A percentile compares a stretch with the other conserved stretches of the same genome.
phyloP scores from a whole-genome alignment of 306 rosid genomes.

The Erythrophleum fordii region DNA sequence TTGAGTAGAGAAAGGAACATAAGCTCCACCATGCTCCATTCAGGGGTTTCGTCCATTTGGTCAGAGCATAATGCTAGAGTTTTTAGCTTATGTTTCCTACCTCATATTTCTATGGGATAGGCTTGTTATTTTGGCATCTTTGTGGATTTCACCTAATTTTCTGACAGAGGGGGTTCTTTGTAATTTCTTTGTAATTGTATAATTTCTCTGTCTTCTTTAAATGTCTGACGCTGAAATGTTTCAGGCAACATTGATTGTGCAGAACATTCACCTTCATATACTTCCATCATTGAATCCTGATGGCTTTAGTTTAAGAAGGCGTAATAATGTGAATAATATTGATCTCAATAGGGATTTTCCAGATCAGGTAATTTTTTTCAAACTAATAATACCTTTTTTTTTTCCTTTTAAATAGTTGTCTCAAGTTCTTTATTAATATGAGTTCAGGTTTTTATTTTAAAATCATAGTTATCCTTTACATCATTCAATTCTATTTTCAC shows the following conservation, averaged over 20 bases:
- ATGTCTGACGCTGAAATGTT: conserved; percentile 36
- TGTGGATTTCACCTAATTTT: not conserved
- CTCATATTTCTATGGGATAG: not conserved
- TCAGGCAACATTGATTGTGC: conserved; percentile 81
- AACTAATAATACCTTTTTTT: conserved; percentile 1
- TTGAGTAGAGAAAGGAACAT: not conserved
- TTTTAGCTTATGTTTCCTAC: not conserved
- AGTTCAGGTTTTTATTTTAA: conserved; percentile 30
- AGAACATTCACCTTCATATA: conserved; percentile 90
- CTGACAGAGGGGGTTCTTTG: not conserved
- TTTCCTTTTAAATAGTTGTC: conserved; percentile 19
- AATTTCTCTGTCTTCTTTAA: conserved; percentile 19
- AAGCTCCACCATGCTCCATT: not conserved
- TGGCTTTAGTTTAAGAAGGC: conserved; percentile 77
- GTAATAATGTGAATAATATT: conserved; percentile 83
- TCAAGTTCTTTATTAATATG: conserved; percentile 15
- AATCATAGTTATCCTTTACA: conserved; percentile 5
- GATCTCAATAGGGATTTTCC: conserved; percentile 97
- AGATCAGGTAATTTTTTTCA: conserved; percentile 68
- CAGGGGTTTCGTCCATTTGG: not conserved
- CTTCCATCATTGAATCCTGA: conserved; percentile 98
- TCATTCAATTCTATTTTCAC: not conserved
- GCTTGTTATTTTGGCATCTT: not conserved
- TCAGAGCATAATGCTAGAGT: not conserved
- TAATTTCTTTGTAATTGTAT: conserved; percentile 17